phyloP scores from a whole-genome alignment of 2,329 filamentous ascomycete species.

The Ascochyta pisi region DNA sequence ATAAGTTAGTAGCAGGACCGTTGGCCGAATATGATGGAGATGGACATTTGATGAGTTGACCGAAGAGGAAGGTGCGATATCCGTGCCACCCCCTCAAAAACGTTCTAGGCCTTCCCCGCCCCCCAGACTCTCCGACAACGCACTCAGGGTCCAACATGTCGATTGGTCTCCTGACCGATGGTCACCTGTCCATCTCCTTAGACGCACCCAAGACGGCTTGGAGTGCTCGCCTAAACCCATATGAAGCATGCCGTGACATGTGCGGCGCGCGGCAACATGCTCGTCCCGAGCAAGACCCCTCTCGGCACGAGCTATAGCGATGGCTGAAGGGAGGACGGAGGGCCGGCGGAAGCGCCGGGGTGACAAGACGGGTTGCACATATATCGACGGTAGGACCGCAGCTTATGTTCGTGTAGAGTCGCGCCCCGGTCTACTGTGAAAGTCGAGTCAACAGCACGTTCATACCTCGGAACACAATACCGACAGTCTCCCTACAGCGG shows the following conservation, averaged over 20 bases:
- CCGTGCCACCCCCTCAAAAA: neutral
- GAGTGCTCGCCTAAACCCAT: neutral
- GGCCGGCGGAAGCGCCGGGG: slow-evolving; percentile 1
- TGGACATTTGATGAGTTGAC: slow-evolving; percentile 1
- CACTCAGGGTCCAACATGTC: slow-evolving; percentile 13
- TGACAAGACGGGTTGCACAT: slow-evolving; percentile 2
- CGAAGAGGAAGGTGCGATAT: slow-evolving; percentile 9
- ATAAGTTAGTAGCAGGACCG: no score
- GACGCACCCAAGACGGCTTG: slow-evolving; percentile 1
- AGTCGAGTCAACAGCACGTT: neutral
- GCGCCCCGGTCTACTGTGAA: neutral
- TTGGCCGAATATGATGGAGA: no score
- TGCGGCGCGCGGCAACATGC: slow-evolving; percentile 4
- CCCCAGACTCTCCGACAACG: slow-evolving; percentile 17
- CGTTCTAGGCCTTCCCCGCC: slow-evolving; percentile 12
- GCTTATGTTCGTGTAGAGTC: neutral
- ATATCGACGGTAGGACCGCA: slow-evolving; percentile 2
- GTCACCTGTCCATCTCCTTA: slow-evolving; percentile 10
- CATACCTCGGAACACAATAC: neutral
- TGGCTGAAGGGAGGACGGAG: slow-evolving; percentile 1
- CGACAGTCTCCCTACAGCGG: neutral
- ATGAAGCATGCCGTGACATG: slow-evolving; percentile 7
- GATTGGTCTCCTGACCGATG: slow-evolving; percentile 10
- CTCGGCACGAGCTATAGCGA: slow-evolving; percentile 15
- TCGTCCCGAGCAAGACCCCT: slow-evolving; percentile 10